Percentiles rank a stretch among this genome's conserved stretches.
These are phyloP conservation scores for Hypomyces rosellus DNA, from an alignment of 2,329 filamentous ascomycete genomes.

Conservation along the genomic window DNA sequence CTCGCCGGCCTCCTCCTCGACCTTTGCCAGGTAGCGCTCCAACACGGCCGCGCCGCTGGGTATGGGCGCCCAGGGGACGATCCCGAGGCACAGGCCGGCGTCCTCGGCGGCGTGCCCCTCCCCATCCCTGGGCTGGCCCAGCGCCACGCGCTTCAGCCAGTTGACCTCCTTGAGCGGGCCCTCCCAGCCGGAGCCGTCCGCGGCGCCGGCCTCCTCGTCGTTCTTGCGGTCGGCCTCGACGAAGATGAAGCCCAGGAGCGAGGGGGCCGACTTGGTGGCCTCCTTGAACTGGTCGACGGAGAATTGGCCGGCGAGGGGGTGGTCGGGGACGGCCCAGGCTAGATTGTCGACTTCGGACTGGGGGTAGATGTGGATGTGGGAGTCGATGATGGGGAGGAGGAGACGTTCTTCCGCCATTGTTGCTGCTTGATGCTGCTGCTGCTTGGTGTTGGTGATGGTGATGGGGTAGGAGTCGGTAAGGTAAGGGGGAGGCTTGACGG, in stretches of 20 bases:
- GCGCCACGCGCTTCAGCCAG: slow-evolving; percentile 60
- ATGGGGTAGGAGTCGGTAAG: neutral
- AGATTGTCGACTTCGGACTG: slow-evolving; percentile 58
- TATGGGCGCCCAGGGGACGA: slow-evolving; percentile 83
- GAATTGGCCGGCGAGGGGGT: slow-evolving; percentile 57
- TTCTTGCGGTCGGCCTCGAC: slow-evolving; percentile 74
- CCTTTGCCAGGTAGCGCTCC: slow-evolving; percentile 57
- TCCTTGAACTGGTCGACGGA: slow-evolving; percentile 58
- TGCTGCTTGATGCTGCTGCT: too few relatives aligned
- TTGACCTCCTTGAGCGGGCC: slow-evolving; percentile 65
- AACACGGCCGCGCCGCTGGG: slow-evolving; percentile 56
- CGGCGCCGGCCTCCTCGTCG: slow-evolving; percentile 41
- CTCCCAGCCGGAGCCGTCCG: slow-evolving; percentile 53
- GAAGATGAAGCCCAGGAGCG: slow-evolving; percentile 67
- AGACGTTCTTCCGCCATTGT: slow-evolving; percentile 31
- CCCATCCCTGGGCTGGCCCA: slow-evolving; percentile 48
- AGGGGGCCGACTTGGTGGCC: slow-evolving; percentile 34
- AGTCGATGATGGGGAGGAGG: slow-evolving; percentile 66
- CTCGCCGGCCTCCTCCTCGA: slow-evolving; percentile 54
- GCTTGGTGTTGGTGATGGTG: neutral
- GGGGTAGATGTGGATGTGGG: slow-evolving; percentile 87
- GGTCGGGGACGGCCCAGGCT: slow-evolving; percentile 58
- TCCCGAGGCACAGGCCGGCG: slow-evolving; percentile 54
- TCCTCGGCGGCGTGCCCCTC: slow-evolving; percentile 48
- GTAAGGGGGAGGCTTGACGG: too few relatives aligned